Conservation (phyloP, 306 rosid genomes). For the Quercus variabilis region DNA sequence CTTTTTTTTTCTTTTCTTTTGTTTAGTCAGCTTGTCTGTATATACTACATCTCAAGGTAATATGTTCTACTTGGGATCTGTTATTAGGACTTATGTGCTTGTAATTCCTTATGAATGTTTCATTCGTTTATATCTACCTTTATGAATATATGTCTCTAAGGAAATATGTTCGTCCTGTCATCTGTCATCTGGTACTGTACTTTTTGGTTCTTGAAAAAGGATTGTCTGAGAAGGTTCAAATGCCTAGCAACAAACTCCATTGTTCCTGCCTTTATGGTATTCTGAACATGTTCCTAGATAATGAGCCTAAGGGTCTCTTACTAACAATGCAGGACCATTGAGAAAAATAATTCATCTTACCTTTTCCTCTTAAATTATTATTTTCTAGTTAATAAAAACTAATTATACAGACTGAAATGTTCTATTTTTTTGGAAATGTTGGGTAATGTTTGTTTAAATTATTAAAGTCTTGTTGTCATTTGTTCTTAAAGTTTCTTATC, state of each 20-base stretch:
- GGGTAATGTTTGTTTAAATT: not conserved
- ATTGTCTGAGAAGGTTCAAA: not conserved
- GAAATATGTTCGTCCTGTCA: not conserved
- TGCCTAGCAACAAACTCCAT: not conserved
- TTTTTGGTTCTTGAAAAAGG: not conserved
- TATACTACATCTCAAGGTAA: not conserved
- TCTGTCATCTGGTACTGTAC: not conserved
- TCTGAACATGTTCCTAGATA: not conserved
- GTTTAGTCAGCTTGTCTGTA: not conserved
- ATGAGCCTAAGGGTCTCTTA: not conserved
- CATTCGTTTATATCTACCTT: conserved; percentile 2
- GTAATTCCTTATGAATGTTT: not conserved
- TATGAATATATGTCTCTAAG: not conserved
- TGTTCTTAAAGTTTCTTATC: not conserved
- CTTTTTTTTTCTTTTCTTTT: not conserved
- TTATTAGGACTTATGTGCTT: conserved; percentile 3
- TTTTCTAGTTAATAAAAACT: not conserved
- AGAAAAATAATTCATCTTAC: not conserved
- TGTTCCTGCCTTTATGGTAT: not conserved
- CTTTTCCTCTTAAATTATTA: not conserved
- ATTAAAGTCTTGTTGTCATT: not conserved
- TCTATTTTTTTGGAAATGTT: not conserved
- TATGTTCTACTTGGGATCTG: not conserved
- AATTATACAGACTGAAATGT: not conserved
- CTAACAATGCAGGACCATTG: not conserved